These are phyloP conservation scores for Zarea fungicola DNA, from an alignment of 2,329 filamentous ascomycete species.

Conservation along the genomic window DNA sequence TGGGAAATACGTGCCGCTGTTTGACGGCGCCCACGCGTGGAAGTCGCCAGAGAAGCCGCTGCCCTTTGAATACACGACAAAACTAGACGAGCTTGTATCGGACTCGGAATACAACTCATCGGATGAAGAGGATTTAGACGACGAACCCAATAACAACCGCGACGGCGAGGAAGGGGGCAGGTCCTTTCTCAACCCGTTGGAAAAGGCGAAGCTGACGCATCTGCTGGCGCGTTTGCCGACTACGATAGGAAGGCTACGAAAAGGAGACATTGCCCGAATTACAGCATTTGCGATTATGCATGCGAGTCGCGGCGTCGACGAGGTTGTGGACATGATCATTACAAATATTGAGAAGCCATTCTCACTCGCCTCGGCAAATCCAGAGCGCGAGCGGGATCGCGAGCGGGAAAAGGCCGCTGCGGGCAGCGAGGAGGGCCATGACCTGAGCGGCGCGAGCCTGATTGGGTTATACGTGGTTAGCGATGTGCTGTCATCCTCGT, in stretches of 20 bases:
- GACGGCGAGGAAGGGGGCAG: conserved; percentile 46
- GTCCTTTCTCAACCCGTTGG: conserved; percentile 72
- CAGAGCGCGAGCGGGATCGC: conserved; percentile 39
- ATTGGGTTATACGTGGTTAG: conserved; percentile 73
- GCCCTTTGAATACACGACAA: conserved; percentile 75
- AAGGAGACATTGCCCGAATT: conserved; percentile 79
- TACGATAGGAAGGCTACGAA: conserved; percentile 66
- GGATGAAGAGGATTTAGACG: conserved; percentile 71
- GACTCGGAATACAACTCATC: conserved; percentile 83
- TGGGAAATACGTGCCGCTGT: conserved; percentile 58
- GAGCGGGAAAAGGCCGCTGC: conserved; percentile 34
- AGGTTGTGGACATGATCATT: conserved; percentile 85
- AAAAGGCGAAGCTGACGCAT: conserved; percentile 79
- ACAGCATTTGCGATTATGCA: conserved; percentile 87
- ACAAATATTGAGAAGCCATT: conserved; percentile 76
- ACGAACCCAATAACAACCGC: conserved; percentile 40
- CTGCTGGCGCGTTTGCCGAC: conserved; percentile 78
- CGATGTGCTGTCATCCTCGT: conserved; percentile 74
- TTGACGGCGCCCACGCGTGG: conserved; percentile 76
- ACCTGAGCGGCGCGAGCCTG: conserved; percentile 68
- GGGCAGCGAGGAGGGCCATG: conserved; percentile 43
- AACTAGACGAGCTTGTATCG: conserved; percentile 72
- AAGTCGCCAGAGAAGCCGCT: conserved; percentile 65
- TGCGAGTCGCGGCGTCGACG: conserved; percentile 76
- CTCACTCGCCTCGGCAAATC: conserved; percentile 65